Evolutionary conservation across 176 grass and related monocot genomes (phyloP).

Genomic region (Oryza longistaminata): DNA sequence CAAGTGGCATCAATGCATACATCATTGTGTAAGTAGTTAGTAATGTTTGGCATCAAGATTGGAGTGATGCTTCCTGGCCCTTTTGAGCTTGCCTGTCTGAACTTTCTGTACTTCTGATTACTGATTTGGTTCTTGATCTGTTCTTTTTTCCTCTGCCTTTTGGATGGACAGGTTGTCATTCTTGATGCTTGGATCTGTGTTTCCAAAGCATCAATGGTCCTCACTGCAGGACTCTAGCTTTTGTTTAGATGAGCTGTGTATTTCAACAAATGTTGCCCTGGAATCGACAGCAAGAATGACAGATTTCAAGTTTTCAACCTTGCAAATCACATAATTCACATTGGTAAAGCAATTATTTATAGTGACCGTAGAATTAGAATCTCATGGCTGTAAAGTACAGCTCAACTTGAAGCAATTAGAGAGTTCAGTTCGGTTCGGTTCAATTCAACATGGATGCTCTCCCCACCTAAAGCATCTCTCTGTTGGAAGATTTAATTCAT

Average conservation of each 20-base stretch:
- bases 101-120: not conserved
- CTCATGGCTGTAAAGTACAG: constrained; percentile 37
- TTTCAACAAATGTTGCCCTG: not conserved
- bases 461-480: not conserved
- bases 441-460: constrained; percentile 16
- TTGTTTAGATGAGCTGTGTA: not conserved
- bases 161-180: constrained; percentile 11
- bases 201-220: constrained; percentile 3
- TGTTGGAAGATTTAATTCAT: not conserved
- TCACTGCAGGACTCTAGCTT: not conserved
- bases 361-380: constrained; percentile 24
- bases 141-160: not conserved
- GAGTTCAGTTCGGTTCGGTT: not conserved
- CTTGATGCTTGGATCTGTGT: not conserved
- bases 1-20: not conserved
- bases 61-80: not conserved
- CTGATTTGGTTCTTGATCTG: not conserved
- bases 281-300: not conserved
- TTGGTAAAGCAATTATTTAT: constrained; percentile 1
- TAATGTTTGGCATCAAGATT: constrained; percentile 29
- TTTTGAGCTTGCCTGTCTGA: constrained; percentile 25
- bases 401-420: constrained; percentile 20
- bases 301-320: not conserved
- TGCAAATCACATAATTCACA: not conserved
- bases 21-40: constrained; percentile 15